A percentile compares a stretch with the other conserved stretches of the same genome.
Evolutionary conservation across 345 rosid species (phyloP).

Genomic region (Garcia nutans): DNA sequence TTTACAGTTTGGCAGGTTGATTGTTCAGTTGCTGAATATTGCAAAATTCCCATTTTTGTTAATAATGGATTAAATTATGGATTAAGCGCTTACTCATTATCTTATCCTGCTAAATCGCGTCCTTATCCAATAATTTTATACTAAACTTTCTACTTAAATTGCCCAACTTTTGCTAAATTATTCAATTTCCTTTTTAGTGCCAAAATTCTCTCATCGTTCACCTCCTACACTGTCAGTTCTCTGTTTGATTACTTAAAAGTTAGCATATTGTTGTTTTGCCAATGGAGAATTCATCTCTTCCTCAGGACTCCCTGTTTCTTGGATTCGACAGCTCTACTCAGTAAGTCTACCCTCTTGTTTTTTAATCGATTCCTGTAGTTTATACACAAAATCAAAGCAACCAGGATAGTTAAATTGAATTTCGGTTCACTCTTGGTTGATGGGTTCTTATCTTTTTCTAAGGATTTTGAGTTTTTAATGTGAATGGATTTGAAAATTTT

Average conservation of each 20-base stretch:
- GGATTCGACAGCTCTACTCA: conserved; percentile 94
- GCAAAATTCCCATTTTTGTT: too few relatives aligned
- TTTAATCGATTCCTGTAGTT: background rate
- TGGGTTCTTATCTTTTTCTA: conserved; percentile 1
- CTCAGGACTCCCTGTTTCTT: conserved; percentile 69
- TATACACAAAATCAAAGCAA: background rate
- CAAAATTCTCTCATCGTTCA: too few relatives aligned
- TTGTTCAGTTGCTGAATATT: too few relatives aligned
- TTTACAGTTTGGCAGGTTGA: too few relatives aligned
- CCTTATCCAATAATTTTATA: background rate
- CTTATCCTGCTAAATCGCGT: background rate
- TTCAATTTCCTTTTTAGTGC: too few relatives aligned
- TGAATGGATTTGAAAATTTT: background rate
- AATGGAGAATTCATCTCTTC: conserved; percentile 61
- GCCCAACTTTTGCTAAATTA: too few relatives aligned
- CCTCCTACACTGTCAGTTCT: background rate
- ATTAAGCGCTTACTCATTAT: background rate
- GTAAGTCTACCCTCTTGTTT: conserved; percentile 36
- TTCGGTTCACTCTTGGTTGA: background rate
- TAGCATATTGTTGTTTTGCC: background rate
- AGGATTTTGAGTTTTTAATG: background rate
- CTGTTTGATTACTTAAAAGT: background rate
- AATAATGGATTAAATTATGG: too few relatives aligned
- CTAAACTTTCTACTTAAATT: background rate
- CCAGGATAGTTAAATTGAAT: background rate